These are phyloP conservation scores for Rhododendron simsii DNA, from an alignment of 148 eudicot species.

Conservation along the genomic window DNA sequence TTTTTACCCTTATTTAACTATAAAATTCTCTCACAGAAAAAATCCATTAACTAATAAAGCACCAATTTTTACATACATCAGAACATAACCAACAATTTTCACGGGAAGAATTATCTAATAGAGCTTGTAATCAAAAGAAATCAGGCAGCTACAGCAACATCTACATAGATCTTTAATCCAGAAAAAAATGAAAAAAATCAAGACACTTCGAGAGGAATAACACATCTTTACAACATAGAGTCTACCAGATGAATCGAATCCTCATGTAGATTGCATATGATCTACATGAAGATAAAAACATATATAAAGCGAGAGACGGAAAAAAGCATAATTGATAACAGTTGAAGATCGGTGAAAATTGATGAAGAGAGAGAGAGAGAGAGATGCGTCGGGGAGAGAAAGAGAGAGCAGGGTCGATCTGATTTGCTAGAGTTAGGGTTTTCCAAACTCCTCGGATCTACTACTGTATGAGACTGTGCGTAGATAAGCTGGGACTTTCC, in stretches of 20 bases:
- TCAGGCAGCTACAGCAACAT: not conserved
- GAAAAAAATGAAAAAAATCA: not conserved
- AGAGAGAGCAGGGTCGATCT: not conserved
- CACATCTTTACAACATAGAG: not conserved
- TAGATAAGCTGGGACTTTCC: too few relatives aligned
- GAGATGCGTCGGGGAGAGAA: not conserved
- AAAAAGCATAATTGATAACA: not conserved
- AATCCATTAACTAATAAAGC: not conserved
- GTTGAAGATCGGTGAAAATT: not conserved
- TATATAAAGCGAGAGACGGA: not conserved
- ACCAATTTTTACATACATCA: too few relatives aligned
- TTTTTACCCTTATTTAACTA: not conserved
- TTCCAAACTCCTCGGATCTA: slow-evolving; percentile 31
- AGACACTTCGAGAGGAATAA: not conserved
- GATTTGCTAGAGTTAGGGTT: slow-evolving; percentile 11
- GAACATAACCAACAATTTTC: not conserved
- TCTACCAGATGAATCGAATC: not conserved
- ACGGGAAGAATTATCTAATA: not conserved
- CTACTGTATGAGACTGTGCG: too few relatives aligned
- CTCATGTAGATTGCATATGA: not conserved
- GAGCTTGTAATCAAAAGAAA: not conserved
- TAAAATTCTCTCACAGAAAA: not conserved
- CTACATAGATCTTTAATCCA: not conserved
- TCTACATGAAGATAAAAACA: not conserved
- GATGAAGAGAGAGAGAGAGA: not conserved